Conservation (phyloP, 352 stramenopile species). For the Phytophthora constricta region DNA sequence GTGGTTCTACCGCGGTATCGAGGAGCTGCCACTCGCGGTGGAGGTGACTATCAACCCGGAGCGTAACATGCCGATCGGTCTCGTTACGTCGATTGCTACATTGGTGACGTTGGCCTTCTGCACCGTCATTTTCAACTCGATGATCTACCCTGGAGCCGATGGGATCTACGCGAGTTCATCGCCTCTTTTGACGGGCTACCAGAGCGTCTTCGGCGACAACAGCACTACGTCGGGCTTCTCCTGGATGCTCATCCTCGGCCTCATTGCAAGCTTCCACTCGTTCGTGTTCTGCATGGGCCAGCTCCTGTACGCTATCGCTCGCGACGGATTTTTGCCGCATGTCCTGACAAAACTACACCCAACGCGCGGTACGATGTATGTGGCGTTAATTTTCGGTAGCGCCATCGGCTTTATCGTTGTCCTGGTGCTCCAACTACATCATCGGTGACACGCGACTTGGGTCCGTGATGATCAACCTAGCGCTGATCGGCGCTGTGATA, state of each 20-base stretch:
- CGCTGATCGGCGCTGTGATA: conserved; percentile 67
- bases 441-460: conserved; percentile 65
- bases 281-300: conserved; percentile 85
- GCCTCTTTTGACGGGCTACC: conserved; percentile 64
- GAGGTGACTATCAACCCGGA: conserved; percentile 72
- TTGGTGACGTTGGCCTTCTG: conserved; percentile 59
- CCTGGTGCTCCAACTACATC: conserved; percentile 59
- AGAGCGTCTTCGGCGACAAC: conserved; percentile 76
- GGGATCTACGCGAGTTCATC: conserved; percentile 52
- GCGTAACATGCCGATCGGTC: conserved; percentile 64
- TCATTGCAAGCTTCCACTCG: conserved; percentile 76
- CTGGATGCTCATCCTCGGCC: conserved; percentile 68
- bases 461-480: conserved; percentile 75
- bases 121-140: conserved; percentile 72
- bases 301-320: conserved; percentile 68
- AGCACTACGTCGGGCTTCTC: conserved; percentile 69
- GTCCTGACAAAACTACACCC: conserved; percentile 56
- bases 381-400: conserved; percentile 60
- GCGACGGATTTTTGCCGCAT: conserved; percentile 62
- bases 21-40: conserved; percentile 66
- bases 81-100: conserved; percentile 65
- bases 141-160: conserved; percentile 59
- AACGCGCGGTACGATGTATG: conserved; percentile 56
- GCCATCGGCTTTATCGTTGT: conserved; percentile 51
- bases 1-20: conserved; percentile 79